Base-by-base conservation (phyloP, 768 basidiomycete species). In the Podaxis sp. region DNA sequence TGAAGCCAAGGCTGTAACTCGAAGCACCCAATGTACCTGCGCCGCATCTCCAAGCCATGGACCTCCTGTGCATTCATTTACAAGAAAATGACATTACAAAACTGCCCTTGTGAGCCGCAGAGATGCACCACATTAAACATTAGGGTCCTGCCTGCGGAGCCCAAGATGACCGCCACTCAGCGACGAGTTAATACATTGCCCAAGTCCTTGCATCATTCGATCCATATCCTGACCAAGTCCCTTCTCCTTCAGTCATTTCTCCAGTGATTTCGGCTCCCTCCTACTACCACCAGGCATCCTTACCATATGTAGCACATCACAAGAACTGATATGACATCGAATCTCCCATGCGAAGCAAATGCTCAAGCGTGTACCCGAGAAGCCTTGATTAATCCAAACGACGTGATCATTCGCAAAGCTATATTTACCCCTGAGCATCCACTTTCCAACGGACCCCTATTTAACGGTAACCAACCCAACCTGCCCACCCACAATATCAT, bases 301-400 rank as follows among this genome's bases (percentile, higher is more conserved):
- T 57, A 8, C 55, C 41, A 57, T 41, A 57, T 57, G 40, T 15
- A 46, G 55, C 24, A 43, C 37, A 27, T 57, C 55, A 57, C 41
- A 36, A 57, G 38, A 57, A 46, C 55, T 25, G 40, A 46, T 57
- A 43, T 57, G 38, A 55, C 19, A 55, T 17, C 17, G 38, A 55
- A 55, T 57, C 55, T 57, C 55, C 55, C 55, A 57, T 57, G 55
- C 25, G 55, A 57, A 55, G 55, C 55, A 37, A 37, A 11, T 5
- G 3, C 22, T 41, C 55, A 40, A 40, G 25, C 38, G 17, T 27
- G 27, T 15, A 38, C 24, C 38, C 17, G 55, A 13, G 17, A 25
- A 43, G 33, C 9, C 33, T 17, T 24, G 27, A 43, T 57, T 38
- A 40, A 46, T 25, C 54, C 54, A 55, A 50, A 9, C 25, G 49